A percentile compares a stretch with the other conserved stretches of the same genome.
phyloP scores from a whole-genome alignment of 148 eudicot species.

The Vaccinium macrocarpon region DNA sequence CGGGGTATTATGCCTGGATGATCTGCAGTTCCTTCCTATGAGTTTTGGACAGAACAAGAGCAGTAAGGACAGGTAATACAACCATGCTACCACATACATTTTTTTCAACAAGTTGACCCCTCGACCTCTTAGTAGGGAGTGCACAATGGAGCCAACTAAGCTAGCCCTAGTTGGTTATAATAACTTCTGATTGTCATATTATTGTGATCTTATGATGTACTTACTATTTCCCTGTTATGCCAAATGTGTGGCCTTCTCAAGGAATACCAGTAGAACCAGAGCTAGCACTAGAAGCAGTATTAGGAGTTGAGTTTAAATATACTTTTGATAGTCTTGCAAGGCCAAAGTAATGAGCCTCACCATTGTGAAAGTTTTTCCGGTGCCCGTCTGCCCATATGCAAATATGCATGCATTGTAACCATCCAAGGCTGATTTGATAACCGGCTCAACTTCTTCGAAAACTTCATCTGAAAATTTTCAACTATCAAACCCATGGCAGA shows the following conservation, averaged over 20 bases:
- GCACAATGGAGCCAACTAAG: background rate
- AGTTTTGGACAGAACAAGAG: slow-evolving; percentile 4
- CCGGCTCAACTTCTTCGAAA: background rate
- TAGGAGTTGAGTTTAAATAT: background rate
- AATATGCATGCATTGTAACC: background rate
- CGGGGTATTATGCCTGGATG: background rate
- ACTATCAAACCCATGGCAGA: background rate
- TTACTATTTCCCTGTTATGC: background rate
- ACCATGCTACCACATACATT: background rate
- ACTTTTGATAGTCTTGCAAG: background rate
- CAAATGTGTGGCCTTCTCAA: background rate
- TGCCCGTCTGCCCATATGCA: slow-evolving; percentile 5
- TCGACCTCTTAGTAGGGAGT: slow-evolving; percentile 1
- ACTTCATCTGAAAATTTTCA: slow-evolving; percentile 6
- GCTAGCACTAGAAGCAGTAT: too few species aligned
- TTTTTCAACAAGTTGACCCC: background rate
- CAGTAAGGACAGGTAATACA: background rate
- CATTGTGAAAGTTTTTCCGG: background rate
- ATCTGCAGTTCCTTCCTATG: background rate
- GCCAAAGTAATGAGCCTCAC: background rate
- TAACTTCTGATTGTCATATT: background rate
- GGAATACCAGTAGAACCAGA: background rate
- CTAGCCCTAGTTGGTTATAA: background rate
- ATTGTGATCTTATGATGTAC: background rate
- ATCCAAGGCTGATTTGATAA: background rate